phyloP scores from a whole-genome alignment of 345 rosid genomes.

The Salix koriyanagi region DNA sequence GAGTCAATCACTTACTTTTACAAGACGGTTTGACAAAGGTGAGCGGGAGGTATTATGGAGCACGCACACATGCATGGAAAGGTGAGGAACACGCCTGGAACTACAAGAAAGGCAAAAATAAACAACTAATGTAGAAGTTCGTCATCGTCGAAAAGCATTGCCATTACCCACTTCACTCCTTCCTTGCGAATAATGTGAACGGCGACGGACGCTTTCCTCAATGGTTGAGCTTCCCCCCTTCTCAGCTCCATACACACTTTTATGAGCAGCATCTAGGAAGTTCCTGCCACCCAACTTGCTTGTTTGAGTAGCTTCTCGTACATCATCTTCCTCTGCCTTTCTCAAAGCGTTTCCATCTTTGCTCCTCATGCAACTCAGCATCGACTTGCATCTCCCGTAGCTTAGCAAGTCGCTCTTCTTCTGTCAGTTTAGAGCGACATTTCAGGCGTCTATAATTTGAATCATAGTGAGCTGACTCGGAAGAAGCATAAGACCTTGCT shows the following conservation, averaged over 20 bases:
- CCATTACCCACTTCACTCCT: constrained; percentile 59
- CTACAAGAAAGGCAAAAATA: not conserved
- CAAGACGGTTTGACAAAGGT: not conserved
- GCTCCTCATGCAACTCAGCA: constrained; percentile 90
- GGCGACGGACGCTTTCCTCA: constrained; percentile 88
- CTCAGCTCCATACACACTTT: constrained; percentile 82
- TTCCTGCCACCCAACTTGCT: constrained; percentile 46
- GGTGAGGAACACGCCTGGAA: not conserved
- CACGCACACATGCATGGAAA: not conserved
- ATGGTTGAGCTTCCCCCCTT: constrained; percentile 86
- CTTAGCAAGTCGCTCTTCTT: constrained; percentile 81
- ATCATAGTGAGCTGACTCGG: constrained; percentile 18
- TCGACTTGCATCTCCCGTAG: constrained; percentile 73
- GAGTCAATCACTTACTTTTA: not conserved
- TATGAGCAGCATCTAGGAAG: constrained; percentile 80
- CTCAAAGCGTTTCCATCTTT: constrained; percentile 85
- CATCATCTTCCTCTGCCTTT: constrained; percentile 79
- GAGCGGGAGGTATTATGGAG: not conserved
- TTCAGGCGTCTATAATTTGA: constrained; percentile 34
- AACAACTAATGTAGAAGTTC: not conserved
- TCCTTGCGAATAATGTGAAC: constrained; percentile 73
- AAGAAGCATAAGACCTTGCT: constrained; percentile 13
- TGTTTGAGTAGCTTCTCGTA: constrained; percentile 50
- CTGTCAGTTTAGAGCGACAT: constrained; percentile 61
- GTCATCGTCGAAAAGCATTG: constrained; percentile 76